Base-by-base conservation (phyloP, 2,329 filamentous ascomycete species). In the Verruconis gallopava region DNA sequence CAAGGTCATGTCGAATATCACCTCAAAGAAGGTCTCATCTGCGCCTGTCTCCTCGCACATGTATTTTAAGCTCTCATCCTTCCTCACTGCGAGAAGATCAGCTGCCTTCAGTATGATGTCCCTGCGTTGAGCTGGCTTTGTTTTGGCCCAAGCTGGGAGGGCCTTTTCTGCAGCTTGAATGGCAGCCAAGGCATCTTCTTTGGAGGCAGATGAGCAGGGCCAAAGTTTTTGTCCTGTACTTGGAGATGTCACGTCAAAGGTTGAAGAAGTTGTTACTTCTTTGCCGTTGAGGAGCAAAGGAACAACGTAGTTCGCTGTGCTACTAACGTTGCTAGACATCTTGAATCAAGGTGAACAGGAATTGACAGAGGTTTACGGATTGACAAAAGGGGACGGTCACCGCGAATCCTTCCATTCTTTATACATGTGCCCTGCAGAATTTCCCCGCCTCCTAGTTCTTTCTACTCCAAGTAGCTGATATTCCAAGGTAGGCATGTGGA, bases 71-170 rank as follows among this genome's bases (percentile, higher is more conserved):
- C 85, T 58, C 56, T 86, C 81, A 4, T 74, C 68, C 17, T 65
- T 63, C 5, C 79, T 72, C 21, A 57, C 59, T 32, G 73, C 65
- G 46, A 88, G 64, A 38, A 86, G 60, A 5, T 77, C 73, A 6
- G 79, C 77, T 0, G 81, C 78, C 55, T 75, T 77, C 44, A 81
- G 63, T 45, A 93, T 68, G 48, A 93, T 75, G 48, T 80, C 73
- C 25, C 82, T 76, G 30, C 81, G 79, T 18, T 68, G 55, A 18
- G 64, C 54, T 1, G 77, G 72, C 36, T 73, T 75, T 2, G 72
- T 72, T 48, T 71, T 72, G 34, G 71, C 68, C 85, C 85, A 93
- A 45, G 69, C 61, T 34, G 71, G 71, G 58, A 84, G 79, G 1
- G 85, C 83, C 12, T 67, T 65, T n/a, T 76, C 65, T 1, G 83